Percentiles rank a stretch among this genome's conserved stretches.
Conservation (phyloP, 305 asterid genomes). For the Fraxinus xanthoxyloides region DNA sequence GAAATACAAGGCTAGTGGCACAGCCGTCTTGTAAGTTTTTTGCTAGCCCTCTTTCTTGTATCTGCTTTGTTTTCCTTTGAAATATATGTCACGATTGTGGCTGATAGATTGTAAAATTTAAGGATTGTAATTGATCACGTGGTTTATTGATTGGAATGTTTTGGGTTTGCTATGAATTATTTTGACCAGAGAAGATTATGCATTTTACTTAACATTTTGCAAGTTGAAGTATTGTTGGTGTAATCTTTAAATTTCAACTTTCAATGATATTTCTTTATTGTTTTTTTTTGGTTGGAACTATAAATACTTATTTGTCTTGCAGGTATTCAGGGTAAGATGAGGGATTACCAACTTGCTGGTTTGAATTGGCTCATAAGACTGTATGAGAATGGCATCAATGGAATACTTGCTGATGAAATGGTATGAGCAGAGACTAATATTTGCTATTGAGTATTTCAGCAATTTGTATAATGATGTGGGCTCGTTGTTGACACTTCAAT, state of each 20-base stretch:
- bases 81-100: neutral
- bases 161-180: neutral
- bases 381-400: conserved; percentile 98
- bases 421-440: conserved; percentile 32
- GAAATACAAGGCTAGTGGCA: conserved; percentile 79
- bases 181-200: neutral
- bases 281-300: conserved; percentile 15
- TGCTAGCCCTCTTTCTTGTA: conserved; percentile 2
- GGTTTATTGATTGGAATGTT: neutral
- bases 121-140: neutral
- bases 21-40: conserved; percentile 91
- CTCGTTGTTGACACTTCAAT: conserved; percentile 4
- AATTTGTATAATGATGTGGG: conserved; percentile 6
- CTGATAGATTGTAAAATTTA: neutral
- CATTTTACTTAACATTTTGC: neutral
- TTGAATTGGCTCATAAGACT: conserved; percentile 93
- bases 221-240: neutral
- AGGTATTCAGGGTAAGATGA: conserved; percentile 99
- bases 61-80: neutral
- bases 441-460: conserved; percentile 7
- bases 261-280: neutral
- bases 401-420: conserved; percentile 99
- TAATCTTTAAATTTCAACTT: neutral
- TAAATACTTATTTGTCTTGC: conserved; percentile 17
- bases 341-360: conserved; percentile 99